phyloP scores from a whole-genome alignment of 2,329 filamentous ascomycete genomes.

The Fusarium sororula region DNA sequence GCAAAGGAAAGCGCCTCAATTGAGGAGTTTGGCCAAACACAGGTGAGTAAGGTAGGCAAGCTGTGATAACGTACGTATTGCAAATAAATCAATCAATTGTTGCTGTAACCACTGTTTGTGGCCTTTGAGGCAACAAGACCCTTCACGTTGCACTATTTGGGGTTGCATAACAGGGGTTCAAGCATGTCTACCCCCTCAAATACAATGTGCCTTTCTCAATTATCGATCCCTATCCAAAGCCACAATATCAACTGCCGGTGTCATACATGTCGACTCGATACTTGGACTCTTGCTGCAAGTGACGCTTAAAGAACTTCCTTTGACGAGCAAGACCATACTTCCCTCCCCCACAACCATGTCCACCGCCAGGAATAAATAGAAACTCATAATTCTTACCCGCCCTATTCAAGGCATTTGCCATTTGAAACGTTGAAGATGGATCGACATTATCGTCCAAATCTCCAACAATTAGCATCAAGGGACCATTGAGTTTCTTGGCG shows the following conservation, averaged over 20 bases:
- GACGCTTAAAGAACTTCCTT: conserved; percentile 23
- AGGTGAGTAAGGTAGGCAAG: neutral
- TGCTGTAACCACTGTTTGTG: neutral
- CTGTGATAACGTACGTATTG: neutral
- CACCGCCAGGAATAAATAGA: conserved; percentile 39
- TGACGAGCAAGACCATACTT: conserved; percentile 34
- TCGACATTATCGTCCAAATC: conserved; percentile 45
- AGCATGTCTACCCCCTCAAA: neutral
- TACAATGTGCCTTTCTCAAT: neutral
- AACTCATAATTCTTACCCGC: conserved; percentile 45
- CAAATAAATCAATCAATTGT: neutral
- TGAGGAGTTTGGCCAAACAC: neutral
- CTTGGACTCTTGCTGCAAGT: conserved; percentile 9
- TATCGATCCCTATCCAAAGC: neutral
- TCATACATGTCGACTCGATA: conserved; percentile 7
- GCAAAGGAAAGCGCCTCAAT: conserved; percentile 26
- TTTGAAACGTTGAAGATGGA: conserved; percentile 43
- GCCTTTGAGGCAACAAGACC: conserved; percentile 10
- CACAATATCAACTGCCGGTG: neutral
- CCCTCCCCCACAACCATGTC: conserved; percentile 26
- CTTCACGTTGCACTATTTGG: conserved; percentile 19
- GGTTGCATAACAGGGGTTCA: conserved; percentile 9
- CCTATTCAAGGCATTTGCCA: conserved; percentile 40
- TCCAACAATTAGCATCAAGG: conserved; percentile 44
- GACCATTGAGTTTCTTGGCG: conserved; percentile 40